These are phyloP conservation scores for Phytophthora brassicae DNA, from an alignment of 352 stramenopile species.

Conservation along the genomic window DNA sequence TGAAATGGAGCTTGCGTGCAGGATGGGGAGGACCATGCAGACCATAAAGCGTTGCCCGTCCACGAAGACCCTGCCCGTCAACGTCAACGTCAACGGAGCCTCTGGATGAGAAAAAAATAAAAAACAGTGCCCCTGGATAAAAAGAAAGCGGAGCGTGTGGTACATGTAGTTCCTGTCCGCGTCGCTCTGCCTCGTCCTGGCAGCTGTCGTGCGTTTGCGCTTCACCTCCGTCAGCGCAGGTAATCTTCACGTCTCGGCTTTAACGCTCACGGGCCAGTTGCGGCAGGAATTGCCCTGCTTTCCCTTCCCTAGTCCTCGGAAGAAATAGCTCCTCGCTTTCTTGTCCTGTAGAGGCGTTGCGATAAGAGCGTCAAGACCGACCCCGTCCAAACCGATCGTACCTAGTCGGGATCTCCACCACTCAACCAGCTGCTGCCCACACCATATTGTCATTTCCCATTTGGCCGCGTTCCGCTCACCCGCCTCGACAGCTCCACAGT, in stretches of 20 bases:
- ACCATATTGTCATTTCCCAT: slow-evolving; percentile 79
- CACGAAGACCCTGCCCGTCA: slow-evolving; percentile 8
- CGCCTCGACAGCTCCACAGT: too few species aligned
- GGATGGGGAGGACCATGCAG: slow-evolving; percentile 39
- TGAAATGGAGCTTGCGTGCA: slow-evolving; percentile 25
- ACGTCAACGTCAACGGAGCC: not conserved
- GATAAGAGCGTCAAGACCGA: slow-evolving; percentile 32
- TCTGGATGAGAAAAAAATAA: too few species aligned
- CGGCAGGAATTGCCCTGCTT: slow-evolving; percentile 9
- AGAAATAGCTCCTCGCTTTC: slow-evolving; percentile 28
- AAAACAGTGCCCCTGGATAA: too few species aligned
- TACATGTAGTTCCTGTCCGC: not conserved
- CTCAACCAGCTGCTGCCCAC: slow-evolving; percentile 51
- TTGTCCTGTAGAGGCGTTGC: slow-evolving; percentile 40
- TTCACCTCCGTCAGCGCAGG: not conserved
- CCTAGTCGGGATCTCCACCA: not conserved
- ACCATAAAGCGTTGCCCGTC: too few species aligned
- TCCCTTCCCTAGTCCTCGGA: slow-evolving; percentile 22
- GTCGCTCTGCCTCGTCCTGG: too few species aligned
- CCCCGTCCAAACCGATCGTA: slow-evolving; percentile 21
- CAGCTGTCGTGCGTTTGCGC: slow-evolving; percentile 30
- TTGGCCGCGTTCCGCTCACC: slow-evolving; percentile 50
- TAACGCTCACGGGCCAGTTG: slow-evolving; percentile 12
- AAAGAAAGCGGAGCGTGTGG: too few species aligned
- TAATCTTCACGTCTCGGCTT: slow-evolving; percentile 22